Evolutionary conservation across 768 basidiomycete genomes (phyloP).

Genomic region (Lentinula lateritia): DNA sequence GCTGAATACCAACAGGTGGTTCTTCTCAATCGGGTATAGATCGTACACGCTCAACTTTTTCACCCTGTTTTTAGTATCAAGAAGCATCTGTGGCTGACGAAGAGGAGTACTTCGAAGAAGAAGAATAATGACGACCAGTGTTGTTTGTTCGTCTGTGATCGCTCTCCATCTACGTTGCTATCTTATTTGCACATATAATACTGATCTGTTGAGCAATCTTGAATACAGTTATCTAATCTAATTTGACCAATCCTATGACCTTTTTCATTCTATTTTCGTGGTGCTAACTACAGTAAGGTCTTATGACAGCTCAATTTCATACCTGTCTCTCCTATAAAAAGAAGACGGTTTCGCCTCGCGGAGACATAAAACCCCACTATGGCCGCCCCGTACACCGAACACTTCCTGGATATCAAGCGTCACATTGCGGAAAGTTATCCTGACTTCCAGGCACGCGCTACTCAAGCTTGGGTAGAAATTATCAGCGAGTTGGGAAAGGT

Average conservation of each 20-base stretch:
- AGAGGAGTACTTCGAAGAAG: constrained; percentile 20
- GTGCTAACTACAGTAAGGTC: neutral
- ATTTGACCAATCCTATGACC: neutral
- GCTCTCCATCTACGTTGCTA: neutral
- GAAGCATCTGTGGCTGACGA: constrained; percentile 44
- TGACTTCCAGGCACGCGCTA: constrained; percentile 44
- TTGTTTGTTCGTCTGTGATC: neutral
- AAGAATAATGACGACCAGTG: constrained; percentile 4
- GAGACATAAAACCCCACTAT: neutral
- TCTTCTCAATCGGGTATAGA: neutral
- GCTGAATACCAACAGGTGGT: constrained; percentile 86
- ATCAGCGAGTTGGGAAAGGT: constrained; percentile 42
- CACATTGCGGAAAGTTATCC: constrained; percentile 49
- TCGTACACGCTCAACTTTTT: neutral
- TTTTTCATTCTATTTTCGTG: neutral
- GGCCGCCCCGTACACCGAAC: neutral
- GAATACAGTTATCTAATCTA: neutral
- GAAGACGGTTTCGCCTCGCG: no score
- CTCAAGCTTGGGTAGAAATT: constrained; percentile 56
- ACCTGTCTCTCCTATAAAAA: no score
- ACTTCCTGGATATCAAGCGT: constrained; percentile 51
- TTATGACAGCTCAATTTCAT: neutral
- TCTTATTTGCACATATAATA: neutral
- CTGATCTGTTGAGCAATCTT: neutral
- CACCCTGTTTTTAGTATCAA: constrained; percentile 41